Conservation (phyloP, 768 basidiomycete genomes). For the Coprinopsis sp. region DNA sequence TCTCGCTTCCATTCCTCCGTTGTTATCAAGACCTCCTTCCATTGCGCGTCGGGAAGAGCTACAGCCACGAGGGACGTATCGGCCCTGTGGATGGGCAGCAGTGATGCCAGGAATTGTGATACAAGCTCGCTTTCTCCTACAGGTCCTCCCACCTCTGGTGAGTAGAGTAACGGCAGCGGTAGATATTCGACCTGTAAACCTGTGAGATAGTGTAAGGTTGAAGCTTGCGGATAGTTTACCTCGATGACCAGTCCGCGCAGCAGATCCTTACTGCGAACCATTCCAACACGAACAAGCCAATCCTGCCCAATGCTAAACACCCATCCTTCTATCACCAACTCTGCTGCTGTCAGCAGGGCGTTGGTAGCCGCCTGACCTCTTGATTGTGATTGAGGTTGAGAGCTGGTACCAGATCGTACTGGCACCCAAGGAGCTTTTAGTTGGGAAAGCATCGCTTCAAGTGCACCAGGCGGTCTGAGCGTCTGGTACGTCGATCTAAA, state of each 20-base stretch:
- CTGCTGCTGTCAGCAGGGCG: slow-evolving; percentile 30
- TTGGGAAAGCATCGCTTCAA: slow-evolving; percentile 72
- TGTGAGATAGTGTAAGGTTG: slow-evolving; percentile 4
- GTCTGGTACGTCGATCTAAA: slow-evolving; percentile 77
- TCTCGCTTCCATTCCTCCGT: slow-evolving; percentile 55
- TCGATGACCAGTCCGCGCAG: slow-evolving; percentile 84
- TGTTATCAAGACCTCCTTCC: slow-evolving; percentile 79
- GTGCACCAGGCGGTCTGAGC: slow-evolving; percentile 63
- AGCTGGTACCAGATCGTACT: slow-evolving; percentile 45
- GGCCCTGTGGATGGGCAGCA: slow-evolving; percentile 62
- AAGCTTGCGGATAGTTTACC: slow-evolving; percentile 33
- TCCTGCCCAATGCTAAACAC: slow-evolving; percentile 76
- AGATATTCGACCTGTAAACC: slow-evolving; percentile 70
- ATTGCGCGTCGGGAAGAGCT: slow-evolving; percentile 70
- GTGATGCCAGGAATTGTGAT: slow-evolving; percentile 68
- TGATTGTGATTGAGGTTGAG: slow-evolving; percentile 10
- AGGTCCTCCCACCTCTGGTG: slow-evolving; percentile 59
- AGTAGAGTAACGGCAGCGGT: slow-evolving; percentile 65
- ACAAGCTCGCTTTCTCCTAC: slow-evolving; percentile 73
- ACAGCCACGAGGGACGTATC: slow-evolving; percentile 76
- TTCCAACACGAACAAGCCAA: slow-evolving; percentile 77
- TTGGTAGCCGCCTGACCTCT: no score
- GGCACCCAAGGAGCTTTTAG: slow-evolving; percentile 74
- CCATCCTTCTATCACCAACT: slow-evolving; percentile 68
- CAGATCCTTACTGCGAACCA: slow-evolving; percentile 71